Base-by-base conservation (phyloP, 352 stramenopile species). In the Phytophthora melonis region DNA sequence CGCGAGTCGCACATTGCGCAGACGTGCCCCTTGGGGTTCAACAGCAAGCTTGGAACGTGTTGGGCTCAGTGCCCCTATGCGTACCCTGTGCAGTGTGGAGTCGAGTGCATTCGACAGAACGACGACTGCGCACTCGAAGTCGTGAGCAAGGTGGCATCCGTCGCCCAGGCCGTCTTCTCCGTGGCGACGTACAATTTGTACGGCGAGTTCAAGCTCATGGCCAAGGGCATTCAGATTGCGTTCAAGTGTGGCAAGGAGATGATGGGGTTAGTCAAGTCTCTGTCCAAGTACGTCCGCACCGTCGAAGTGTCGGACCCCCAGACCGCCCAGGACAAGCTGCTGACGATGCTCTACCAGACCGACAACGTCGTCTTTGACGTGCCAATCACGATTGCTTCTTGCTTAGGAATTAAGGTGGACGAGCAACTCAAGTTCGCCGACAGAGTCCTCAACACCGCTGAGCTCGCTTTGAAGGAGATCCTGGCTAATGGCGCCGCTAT, bases 301-400 rank as follows among this genome's bases (percentile, higher is more conserved):
- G 58, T 86, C n/a, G n/a, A 83, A 65, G 78, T 70, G 19, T 65
- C 30, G 1, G 50, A 80, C 32, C 72, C 78, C 7, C 34, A 80
- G 23, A 78, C 65, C 21, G 73, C 75, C 5, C 25, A 81, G 56
- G 75, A 87, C 18, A 54, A 87, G 66, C 25, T 89, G 19, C 36
- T 83, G 7, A 69, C 69, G 16, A 58, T 84, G 54, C 52, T 91
- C 14, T 81, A 81, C 32, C 78, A 91, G 39, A 80, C 72, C 4
- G 78, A 89, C 62, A 75, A 88, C 5, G 78, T 80, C 1, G 68
- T 82, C 5, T 75, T 82, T 53, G 82, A 91, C 27, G 67, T 91
- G 10, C 84, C 84, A 1, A 59, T 83, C 9, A 80, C 78, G 21
- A 75, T 91, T 41, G 60, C 73, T 13, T 73, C 71, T 3, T 91